Conservation (phyloP, 2,329 filamentous ascomycete species). For the Fusarium sp. region DNA sequence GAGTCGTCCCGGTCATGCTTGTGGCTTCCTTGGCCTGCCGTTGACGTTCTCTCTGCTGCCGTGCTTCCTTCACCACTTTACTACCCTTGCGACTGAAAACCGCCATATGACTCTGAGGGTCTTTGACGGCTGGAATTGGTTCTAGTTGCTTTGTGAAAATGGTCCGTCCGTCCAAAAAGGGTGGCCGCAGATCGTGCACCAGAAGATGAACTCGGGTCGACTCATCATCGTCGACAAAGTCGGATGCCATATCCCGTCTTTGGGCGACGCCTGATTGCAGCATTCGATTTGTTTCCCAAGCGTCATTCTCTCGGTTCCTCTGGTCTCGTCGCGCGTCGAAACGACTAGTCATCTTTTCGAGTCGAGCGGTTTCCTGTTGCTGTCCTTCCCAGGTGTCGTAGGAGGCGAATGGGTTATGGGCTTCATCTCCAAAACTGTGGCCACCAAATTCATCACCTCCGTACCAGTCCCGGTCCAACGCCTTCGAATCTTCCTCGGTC, state of each 20-base stretch:
- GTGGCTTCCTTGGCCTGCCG: slow-evolving; percentile 96
- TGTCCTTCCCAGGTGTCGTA: slow-evolving; percentile 80
- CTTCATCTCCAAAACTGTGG: slow-evolving; percentile 88
- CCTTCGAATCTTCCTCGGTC: slow-evolving; percentile 76
- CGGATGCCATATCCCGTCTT: slow-evolving; percentile 80
- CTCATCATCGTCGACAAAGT: slow-evolving; percentile 89
- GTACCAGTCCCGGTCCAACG: slow-evolving; percentile 93
- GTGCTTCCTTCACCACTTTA: slow-evolving; percentile 87
- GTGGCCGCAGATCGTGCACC: slow-evolving; percentile 92
- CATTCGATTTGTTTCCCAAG: slow-evolving; percentile 99
- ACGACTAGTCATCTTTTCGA: slow-evolving; percentile 82
- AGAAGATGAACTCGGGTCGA: slow-evolving; percentile 88
- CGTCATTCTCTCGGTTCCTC: slow-evolving; percentile 93
- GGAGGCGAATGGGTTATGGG: slow-evolving; percentile 90
- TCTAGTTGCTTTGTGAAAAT: slow-evolving; percentile 98
- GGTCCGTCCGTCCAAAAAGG: slow-evolving; percentile 92
- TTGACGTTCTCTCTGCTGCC: slow-evolving; percentile 92
- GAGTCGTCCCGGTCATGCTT: slow-evolving; percentile 87
- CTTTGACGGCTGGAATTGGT: slow-evolving; percentile 90
- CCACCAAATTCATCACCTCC: slow-evolving; percentile 84
- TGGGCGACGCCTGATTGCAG: slow-evolving; percentile 96
- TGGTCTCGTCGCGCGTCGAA: slow-evolving; percentile 79
- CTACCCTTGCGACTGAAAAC: slow-evolving; percentile 97
- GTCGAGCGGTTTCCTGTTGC: slow-evolving; percentile 80
- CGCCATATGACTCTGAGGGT: slow-evolving; percentile 98